phyloP scores from a whole-genome alignment of 179 eudicot genomes.

The Beta corolliflora region DNA sequence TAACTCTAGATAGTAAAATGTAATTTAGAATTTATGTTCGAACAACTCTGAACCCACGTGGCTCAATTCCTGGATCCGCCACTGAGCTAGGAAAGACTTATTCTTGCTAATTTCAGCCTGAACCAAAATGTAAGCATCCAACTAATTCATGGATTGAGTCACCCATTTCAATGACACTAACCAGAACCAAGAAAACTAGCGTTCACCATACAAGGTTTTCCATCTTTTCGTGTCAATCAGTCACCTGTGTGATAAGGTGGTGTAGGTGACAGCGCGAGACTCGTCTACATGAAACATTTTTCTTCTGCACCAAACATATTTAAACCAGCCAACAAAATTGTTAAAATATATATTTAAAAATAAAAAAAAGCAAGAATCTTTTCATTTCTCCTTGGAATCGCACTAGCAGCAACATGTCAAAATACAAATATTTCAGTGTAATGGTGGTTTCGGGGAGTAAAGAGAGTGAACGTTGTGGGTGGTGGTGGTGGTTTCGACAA shows the following conservation, averaged over 20 bases:
- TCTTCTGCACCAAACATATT: background rate
- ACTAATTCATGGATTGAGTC: background rate
- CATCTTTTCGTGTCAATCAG: conserved; percentile 2
- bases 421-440: background rate
- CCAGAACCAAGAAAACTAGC: background rate
- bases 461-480: no score
- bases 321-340: background rate
- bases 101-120: background rate
- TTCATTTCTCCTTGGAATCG: background rate
- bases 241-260: background rate
- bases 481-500: no score
- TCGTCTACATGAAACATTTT: background rate
- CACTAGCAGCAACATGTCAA: conserved; percentile 9
- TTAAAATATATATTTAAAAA: background rate
- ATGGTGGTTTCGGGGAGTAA: background rate
- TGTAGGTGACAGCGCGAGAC: background rate
- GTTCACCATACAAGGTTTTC: background rate
- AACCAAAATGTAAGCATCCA: background rate
- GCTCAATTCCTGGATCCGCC: no score
- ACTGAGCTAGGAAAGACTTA: no score
- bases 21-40: no score
- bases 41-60: no score
- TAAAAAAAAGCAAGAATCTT: background rate
- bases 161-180: background rate
- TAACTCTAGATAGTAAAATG: no score